Evolutionary conservation across 148 eudicot species (phyloP), one percentile per base, ranked within the genome.

Genomic region (Rhododendron griersonianum): DNA sequence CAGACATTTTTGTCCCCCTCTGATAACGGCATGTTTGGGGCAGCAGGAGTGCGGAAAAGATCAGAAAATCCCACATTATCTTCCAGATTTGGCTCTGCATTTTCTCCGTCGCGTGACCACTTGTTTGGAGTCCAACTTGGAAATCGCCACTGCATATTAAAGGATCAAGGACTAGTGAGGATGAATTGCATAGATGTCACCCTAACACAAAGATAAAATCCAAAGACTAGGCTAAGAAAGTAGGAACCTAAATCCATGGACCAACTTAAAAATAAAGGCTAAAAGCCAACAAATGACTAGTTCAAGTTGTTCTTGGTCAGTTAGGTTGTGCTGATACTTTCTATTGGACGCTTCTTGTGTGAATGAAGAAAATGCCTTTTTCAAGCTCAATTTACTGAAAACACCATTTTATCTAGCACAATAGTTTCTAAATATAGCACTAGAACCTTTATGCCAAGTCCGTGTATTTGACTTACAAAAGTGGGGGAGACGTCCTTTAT

Each of bases 401-500:
- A 11, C 16, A 69, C 75, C 39, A 69, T 28, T 30, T 71, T 71
- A 71, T 30, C 41, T 30, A 13, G 30, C 19, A 33, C 0, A 71
- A 1, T 14, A 30, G 7, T 71, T 71, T 30, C 18, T 71, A 13
- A 71, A 30, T 71, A 30, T 30, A 71, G 39, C 3, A 14, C 7
- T 71, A 13, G 18, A 30, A 16, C 76, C 18, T 30, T 71, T 13
- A 9, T 61, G 41, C 39, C 39, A 33, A 71, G 76, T 30, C 76
- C 1, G 76, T 33, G 39, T 71, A 77, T 74, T 79, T 87, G 74
- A 91, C 98, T 94, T 92, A 95, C 99, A 87, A 98, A 98, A 85
- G 90, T 88, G 2, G 98, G 96, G 1, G 93, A 86, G 88, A 98
- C 93, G 76, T 95, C 94, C 90, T 89, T 94, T 83, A 98, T 95